A percentile compares a stretch with the other conserved stretches of the same genome.
Conservation (phyloP, 441 rosid species). For the Erodium moschatum region DNA sequence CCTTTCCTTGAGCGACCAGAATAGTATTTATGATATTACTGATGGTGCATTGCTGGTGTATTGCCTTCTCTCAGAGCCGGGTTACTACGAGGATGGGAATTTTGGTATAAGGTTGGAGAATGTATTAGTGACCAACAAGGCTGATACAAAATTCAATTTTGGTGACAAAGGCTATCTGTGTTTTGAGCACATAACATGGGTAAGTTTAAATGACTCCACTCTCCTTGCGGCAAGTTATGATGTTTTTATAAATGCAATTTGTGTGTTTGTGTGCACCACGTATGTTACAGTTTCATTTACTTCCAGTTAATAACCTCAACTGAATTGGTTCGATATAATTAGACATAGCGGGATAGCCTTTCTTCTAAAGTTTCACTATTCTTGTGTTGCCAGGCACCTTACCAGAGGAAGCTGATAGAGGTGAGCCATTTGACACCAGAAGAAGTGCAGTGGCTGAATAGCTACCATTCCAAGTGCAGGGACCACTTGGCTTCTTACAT, state of each 20-base stretch:
- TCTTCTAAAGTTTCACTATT: not conserved
- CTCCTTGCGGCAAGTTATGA: not conserved
- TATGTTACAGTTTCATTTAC: not conserved
- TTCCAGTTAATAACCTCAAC: not conserved
- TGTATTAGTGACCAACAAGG: conserved; percentile 66
- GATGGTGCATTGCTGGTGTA: not conserved
- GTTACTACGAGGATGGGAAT: conserved; percentile 92
- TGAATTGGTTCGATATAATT: not conserved
- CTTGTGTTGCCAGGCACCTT: conserved; percentile 55
- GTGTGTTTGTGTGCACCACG: not conserved
- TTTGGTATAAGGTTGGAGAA: conserved; percentile 93
- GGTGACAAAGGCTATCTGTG: conserved; percentile 83
- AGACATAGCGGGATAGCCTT: not conserved
- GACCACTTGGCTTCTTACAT: conserved; percentile 57
- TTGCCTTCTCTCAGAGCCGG: conserved; percentile 58
- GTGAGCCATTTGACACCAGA: conserved; percentile 40
- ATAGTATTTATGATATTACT: not conserved
- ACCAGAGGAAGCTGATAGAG: conserved; percentile 76
- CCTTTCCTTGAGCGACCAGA: not conserved
- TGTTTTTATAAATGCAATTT: not conserved
- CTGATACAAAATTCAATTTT: conserved; percentile 64
- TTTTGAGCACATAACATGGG: conserved; percentile 97
- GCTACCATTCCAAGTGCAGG: conserved; percentile 60
- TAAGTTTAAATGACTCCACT: conserved; percentile 27
- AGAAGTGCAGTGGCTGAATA: conserved; percentile 72